These are phyloP conservation scores for Phoma sp. DNA, from an alignment of 2,329 filamentous ascomycete species.

Conservation along the genomic window DNA sequence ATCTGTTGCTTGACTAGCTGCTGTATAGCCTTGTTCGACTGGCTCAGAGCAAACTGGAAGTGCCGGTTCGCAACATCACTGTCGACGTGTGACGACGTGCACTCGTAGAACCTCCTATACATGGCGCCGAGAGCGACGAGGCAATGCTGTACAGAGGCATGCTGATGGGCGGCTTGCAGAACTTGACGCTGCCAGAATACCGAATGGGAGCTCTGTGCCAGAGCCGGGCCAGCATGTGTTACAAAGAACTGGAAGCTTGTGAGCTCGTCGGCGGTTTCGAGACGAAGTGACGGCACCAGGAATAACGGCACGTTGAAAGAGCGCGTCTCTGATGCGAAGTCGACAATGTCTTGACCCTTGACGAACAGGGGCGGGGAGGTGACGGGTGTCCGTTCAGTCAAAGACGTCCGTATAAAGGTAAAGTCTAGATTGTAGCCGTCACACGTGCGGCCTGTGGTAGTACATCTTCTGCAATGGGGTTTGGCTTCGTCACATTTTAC, in stretches of 20 bases:
- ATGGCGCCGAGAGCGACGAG: conserved; percentile 41
- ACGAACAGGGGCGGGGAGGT: neutral
- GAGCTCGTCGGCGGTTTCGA: conserved; percentile 31
- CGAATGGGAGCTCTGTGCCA: conserved; percentile 39
- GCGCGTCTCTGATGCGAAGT: neutral
- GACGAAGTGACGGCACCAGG: conserved; percentile 24
- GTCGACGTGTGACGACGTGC: conserved; percentile 25
- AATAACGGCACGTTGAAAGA: conserved; percentile 9
- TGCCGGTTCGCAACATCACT: conserved; percentile 32
- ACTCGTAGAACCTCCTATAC: conserved; percentile 40
- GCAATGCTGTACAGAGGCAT: conserved; percentile 40
- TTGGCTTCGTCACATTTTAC: conserved; percentile 46
- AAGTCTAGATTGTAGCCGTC: conserved; percentile 35
- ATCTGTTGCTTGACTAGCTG: conserved; percentile 24
- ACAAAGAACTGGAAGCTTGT: conserved; percentile 43
- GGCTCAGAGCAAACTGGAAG: conserved; percentile 39
- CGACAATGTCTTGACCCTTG: neutral
- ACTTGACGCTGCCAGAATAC: conserved; percentile 42
- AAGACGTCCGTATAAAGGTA: neutral
- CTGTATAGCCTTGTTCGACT: conserved; percentile 41
- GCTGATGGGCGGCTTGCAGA: conserved; percentile 40
- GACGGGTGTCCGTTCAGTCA: neutral
- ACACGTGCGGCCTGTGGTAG: conserved; percentile 41
- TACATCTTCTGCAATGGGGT: conserved; percentile 38
- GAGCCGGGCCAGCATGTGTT: conserved; percentile 29